These are phyloP conservation scores for Chaetomiaceae sp. DNA, from an alignment of 2,329 filamentous ascomycete species.

Conservation along the genomic window DNA sequence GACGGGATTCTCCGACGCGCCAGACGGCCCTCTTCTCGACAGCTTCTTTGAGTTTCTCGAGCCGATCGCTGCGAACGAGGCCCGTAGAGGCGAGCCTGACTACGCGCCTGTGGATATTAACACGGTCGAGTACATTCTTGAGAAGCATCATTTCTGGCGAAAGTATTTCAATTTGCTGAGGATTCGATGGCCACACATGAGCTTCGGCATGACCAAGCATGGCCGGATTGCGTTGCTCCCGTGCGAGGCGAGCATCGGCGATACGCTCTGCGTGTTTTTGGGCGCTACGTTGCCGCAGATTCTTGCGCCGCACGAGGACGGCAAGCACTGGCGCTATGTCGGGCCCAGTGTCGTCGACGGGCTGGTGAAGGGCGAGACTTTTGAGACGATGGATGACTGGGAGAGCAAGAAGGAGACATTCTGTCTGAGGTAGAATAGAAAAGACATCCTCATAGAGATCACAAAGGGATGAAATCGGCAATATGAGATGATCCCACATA, in stretches of 20 bases:
- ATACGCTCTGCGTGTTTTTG: neutral
- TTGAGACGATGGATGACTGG: neutral
- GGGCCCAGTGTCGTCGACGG: neutral
- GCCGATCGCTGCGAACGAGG: neutral
- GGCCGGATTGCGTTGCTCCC: neutral
- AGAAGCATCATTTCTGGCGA: neutral
- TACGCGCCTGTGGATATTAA: neutral
- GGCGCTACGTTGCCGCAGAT: neutral
- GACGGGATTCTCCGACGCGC: neutral
- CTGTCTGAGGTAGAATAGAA: neutral
- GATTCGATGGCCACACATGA: neutral
- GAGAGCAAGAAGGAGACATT: neutral
- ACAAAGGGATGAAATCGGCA: too few species aligned
- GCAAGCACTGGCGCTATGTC: neutral
- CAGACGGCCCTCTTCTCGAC: neutral
- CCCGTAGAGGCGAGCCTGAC: neutral
- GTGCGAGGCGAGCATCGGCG: neutral
- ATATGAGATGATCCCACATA: too few species aligned
- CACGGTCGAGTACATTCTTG: neutral
- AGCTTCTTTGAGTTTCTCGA: neutral
- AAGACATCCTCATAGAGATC: too few species aligned
- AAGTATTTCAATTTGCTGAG: neutral
- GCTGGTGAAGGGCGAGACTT: neutral
- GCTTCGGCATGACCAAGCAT: neutral
- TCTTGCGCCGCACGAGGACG: neutral